A percentile compares a stretch with the other conserved stretches of the same genome.
Evolutionary conservation across 1,139 yeast species (phyloP).

Genomic region (Saccharomyces pastorianus): DNA sequence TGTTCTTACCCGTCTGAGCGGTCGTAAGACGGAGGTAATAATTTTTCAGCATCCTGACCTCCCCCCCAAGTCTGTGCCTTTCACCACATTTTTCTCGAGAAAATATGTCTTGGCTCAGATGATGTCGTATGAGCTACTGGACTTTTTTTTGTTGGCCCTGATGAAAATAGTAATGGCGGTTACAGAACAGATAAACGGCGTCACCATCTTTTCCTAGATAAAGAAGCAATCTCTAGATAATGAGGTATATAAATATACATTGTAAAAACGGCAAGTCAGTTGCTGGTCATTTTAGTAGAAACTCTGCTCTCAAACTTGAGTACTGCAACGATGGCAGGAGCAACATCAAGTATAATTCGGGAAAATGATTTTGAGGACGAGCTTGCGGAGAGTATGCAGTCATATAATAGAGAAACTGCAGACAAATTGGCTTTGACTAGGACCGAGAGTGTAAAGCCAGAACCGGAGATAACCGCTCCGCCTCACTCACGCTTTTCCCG

Average conservation of each 20-base stretch:
- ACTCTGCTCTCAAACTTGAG: not conserved
- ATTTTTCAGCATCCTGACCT: not conserved
- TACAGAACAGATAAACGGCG: not conserved
- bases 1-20: not conserved
- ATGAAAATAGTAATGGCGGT: not conserved
- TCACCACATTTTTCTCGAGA: not conserved
- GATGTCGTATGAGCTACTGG: not conserved
- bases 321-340: not conserved
- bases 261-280: not conserved
- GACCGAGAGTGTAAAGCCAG: conserved; percentile 8
- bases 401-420: not conserved
- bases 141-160: not conserved
- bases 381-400: not conserved
- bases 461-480: conserved; percentile 12
- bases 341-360: not conserved
- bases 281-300: not conserved
- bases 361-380: conserved; percentile 27
- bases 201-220: not conserved
- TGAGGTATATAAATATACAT: not conserved
- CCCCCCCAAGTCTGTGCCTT: not conserved
- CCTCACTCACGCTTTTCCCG: conserved; percentile 32
- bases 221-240: not conserved
- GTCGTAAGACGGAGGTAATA: not conserved
- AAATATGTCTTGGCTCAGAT: not conserved
- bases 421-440: not conserved